Base-by-base conservation (phyloP, 2,329 filamentous ascomycete genomes). In the Sporothrix luriei region DNA sequence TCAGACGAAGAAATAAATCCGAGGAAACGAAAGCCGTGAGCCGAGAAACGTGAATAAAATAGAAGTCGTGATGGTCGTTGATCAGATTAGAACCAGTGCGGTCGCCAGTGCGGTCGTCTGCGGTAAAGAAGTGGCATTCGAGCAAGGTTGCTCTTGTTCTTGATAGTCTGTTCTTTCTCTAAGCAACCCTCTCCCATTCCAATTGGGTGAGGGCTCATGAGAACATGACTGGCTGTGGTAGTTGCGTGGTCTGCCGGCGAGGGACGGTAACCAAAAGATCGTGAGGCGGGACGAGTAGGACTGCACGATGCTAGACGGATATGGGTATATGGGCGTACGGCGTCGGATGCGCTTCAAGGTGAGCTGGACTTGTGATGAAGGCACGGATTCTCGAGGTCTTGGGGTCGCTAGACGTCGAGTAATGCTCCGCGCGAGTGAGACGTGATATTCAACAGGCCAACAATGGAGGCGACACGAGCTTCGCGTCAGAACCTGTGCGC, bases 151-250 rank as follows among this genome's bases (percentile, higher is more conserved):
- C 16, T 29, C 19, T n/a, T 48, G 24, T 46, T n/a, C 46, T 19
- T n/a, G 7, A 10, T 9, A 40, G 38, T 26, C 40, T 46, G 57
- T 48, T 33, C 24, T 65, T 61, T 72, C 55, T 71, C 69, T 71
- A 70, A 71, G 71, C 73, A 69, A 74, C 59, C 74, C 75, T 77
- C 76, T 72, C 75, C 76, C 74, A 75, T 75, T 74, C 75, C 75
- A 75, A 74, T 75, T 75, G 72, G 71, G 69, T 49, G 74, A 74
- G 71, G 70, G 19, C 71, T 77, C 75, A 76, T 68, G 74, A 75
- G 76, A 75, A 76, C 78, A 79, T 79, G 77, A 71, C 77, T 72
- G 73, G 71, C 65, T 69, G 67, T 51, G 55, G 69, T 70, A 72
- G 33, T 67, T 43, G 46, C 68, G 59, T 19, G 68, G 70, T 54